These are phyloP conservation scores for Cryomyces antarcticus DNA, from an alignment of 495 filamentous ascomycete species.

Conservation along the genomic window DNA sequence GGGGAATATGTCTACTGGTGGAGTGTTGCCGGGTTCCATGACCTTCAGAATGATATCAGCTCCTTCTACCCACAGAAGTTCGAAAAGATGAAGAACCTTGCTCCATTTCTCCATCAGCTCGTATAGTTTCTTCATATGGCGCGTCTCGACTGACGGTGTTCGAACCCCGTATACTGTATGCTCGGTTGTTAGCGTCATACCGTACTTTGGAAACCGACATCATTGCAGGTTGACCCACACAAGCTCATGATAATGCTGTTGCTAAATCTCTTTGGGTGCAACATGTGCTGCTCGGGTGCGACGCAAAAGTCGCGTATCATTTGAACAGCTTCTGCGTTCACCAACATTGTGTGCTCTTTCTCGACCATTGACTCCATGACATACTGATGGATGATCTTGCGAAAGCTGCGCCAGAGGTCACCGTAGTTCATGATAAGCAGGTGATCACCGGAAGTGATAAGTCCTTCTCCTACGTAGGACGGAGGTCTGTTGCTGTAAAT, in stretches of 20 bases:
- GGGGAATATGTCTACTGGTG: constrained; percentile 29
- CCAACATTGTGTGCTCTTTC: constrained; percentile 23
- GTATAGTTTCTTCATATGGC: constrained; percentile 23
- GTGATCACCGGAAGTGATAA: constrained; percentile 24
- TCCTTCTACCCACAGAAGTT: background rate
- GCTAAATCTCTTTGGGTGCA: constrained; percentile 24
- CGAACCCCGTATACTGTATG: constrained; percentile 24
- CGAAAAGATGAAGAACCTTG: background rate
- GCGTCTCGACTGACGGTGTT: constrained; percentile 14
- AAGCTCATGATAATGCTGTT: constrained; percentile 21
- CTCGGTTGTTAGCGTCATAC: background rate
- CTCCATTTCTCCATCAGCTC: constrained; percentile 29
- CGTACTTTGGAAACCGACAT: too few species aligned
- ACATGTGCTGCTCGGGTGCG: constrained; percentile 22
- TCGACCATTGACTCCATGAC: constrained; percentile 22
- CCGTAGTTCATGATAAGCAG: constrained; percentile 24
- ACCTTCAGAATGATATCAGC: constrained; percentile 2
- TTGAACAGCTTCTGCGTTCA: constrained; percentile 27
- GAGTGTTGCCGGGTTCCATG: constrained; percentile 28
- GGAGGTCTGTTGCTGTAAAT: constrained; percentile 26
- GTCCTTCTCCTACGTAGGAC: constrained; percentile 23
- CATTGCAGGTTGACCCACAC: constrained; percentile 3
- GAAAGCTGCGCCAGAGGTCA: constrained; percentile 19
- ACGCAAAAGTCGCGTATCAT: constrained; percentile 23
- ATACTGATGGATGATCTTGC: constrained; percentile 23